Evolutionary conservation across 1,284 basidiomycete genomes (phyloP).

Genomic region (Leccinum ponderosum): DNA sequence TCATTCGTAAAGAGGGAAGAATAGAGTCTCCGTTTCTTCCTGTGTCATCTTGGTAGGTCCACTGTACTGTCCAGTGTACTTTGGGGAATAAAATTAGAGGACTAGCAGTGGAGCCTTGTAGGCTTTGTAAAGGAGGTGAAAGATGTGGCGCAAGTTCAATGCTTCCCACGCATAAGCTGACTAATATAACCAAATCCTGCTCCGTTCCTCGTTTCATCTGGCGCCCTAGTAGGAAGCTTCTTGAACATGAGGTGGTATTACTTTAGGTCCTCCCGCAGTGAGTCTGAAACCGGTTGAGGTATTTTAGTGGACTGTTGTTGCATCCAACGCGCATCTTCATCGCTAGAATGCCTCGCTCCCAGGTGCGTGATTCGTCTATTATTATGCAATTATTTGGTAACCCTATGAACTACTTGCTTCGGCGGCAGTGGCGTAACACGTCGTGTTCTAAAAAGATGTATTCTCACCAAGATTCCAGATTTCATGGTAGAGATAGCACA

Average conservation of each 20-base stretch:
- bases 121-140: background rate
- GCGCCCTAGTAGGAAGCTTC: background rate
- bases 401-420: background rate
- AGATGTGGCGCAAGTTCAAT: background rate
- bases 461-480: background rate
- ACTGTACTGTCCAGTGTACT: background rate
- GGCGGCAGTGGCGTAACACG: background rate
- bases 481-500: background rate
- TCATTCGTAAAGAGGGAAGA: background rate
- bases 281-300: background rate
- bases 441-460: background rate
- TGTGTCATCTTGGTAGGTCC: background rate
- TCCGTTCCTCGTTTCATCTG: too few relatives aligned
- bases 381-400: background rate
- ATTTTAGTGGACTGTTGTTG: background rate
- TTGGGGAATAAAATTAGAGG: background rate
- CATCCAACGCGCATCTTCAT: background rate
- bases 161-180: background rate
- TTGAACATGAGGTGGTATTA: background rate
- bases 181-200: background rate
- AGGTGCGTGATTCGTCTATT: background rate
- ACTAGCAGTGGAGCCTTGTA: background rate
- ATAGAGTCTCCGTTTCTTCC: background rate
- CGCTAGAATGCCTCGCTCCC: background rate
- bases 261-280: background rate